Percentiles rank a stretch among this genome's conserved stretches.
Conservation (phyloP, 345 rosid genomes). For the Gossypium raimondii region DNA sequence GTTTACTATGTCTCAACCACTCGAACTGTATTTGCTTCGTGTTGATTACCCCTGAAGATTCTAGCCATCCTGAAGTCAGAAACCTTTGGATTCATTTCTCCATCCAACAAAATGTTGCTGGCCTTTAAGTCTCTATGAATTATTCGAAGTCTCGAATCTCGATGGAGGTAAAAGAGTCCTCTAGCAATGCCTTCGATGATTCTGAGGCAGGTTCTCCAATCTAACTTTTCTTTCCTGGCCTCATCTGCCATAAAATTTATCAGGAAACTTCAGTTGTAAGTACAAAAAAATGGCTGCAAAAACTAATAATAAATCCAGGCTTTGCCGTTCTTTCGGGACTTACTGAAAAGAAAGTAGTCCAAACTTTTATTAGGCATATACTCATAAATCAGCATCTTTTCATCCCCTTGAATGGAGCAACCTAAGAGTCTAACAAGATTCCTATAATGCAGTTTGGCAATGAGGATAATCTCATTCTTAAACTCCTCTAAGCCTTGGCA, state of each 20-base stretch:
- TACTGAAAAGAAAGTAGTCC: conserved; percentile 58
- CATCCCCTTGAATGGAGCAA: conserved; percentile 60
- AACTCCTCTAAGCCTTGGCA: conserved; percentile 62
- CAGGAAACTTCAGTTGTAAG: not conserved
- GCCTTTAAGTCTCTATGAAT: conserved; percentile 70
- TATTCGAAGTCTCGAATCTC: conserved; percentile 66
- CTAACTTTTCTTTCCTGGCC: conserved; percentile 34
- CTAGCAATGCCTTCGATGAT: conserved; percentile 75
- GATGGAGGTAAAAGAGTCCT: conserved; percentile 68
- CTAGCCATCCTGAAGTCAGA: conserved; percentile 78
- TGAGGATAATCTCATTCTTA: conserved; percentile 51
- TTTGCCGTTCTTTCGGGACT: not conserved
- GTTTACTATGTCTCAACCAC: conserved; percentile 69
- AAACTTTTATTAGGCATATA: conserved; percentile 71
- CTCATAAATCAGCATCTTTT: conserved; percentile 58
- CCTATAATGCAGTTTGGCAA: conserved; percentile 61
- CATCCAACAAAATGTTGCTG: conserved; percentile 67
- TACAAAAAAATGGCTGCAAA: not conserved
- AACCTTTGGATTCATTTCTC: conserved; percentile 67
- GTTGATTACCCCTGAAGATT: conserved; percentile 46
- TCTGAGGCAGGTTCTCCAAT: conserved; percentile 48
- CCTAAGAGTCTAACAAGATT: conserved; percentile 70
- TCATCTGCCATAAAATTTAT: conserved; percentile 34
- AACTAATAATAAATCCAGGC: not conserved
- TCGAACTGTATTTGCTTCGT: conserved; percentile 53